phyloP scores from a whole-genome alignment of 2,329 filamentous ascomycete genomes.

The Mycosphaerella arachidis region DNA sequence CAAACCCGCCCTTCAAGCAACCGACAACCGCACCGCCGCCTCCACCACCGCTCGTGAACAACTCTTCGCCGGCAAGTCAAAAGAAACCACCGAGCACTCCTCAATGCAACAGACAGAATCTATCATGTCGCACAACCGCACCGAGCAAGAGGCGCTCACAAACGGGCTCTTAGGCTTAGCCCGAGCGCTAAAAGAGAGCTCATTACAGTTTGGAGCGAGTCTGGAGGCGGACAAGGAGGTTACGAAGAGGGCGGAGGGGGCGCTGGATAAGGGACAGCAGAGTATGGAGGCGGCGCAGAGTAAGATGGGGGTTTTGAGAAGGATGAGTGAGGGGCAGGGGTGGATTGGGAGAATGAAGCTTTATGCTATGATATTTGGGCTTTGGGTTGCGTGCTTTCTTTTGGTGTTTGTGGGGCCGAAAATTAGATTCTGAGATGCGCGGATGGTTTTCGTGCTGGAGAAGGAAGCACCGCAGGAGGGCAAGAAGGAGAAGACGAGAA shows the following conservation, averaged over 20 bases:
- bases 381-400: conserved; percentile 73
- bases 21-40: conserved; percentile 28
- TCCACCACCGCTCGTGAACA: conserved; percentile 33
- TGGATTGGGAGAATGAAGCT: conserved; percentile 76
- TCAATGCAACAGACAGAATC: conserved; percentile 51
- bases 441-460: too few relatives aligned
- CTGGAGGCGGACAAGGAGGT: conserved; percentile 72
- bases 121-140: conserved; percentile 69
- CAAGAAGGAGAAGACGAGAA: neutral
- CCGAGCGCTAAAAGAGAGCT: conserved; percentile 68
- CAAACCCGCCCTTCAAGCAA: conserved; percentile 17
- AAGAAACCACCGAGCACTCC: conserved; percentile 5
- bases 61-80: conserved; percentile 34
- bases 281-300: conserved; percentile 72
- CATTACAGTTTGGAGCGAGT: conserved; percentile 64
- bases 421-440: conserved; percentile 63
- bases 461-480: too few relatives aligned
- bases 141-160: conserved; percentile 79
- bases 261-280: conserved; percentile 69
- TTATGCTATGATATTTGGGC: conserved; percentile 75
- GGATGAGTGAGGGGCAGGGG: conserved; percentile 82
- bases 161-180: conserved; percentile 78
- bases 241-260: conserved; percentile 64
- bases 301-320: conserved; percentile 70
- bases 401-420: conserved; percentile 86